These are phyloP conservation scores for Cystofilobasidium bisporidii DNA, from an alignment of 768 basidiomycete genomes.

Conservation along the genomic window DNA sequence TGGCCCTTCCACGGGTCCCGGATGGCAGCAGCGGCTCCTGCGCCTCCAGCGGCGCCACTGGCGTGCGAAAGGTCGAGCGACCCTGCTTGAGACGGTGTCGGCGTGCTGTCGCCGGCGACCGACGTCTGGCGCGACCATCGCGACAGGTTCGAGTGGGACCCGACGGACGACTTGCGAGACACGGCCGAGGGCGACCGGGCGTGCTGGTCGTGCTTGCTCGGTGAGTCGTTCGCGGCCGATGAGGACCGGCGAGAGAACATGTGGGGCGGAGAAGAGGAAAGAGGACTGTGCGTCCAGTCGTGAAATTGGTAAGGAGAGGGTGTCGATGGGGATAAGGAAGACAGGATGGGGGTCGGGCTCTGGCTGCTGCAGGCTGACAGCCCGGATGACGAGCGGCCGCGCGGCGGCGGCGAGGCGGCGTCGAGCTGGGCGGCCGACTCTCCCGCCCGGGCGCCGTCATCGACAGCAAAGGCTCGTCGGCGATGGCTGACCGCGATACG, in stretches of 20 bases:
- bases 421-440: too few species aligned
- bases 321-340: too few species aligned
- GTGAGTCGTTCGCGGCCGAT: background rate
- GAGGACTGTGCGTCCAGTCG: background rate
- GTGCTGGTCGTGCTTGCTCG: background rate
- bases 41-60: background rate
- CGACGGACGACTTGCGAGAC: conserved; percentile 9
- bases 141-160: conserved; percentile 1
- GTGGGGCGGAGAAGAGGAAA: background rate
- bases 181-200: background rate
- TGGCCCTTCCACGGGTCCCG: conserved; percentile 16
- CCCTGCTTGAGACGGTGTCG: background rate
- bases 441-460: too few species aligned
- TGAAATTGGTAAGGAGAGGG: background rate
- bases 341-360: background rate
- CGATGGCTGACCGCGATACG: too few species aligned
- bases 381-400: too few species aligned
- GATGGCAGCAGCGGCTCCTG: too few species aligned
- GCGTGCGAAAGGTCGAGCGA: background rate
- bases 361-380: too few species aligned
- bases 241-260: conserved; percentile 12
- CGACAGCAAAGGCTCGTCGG: too few species aligned
- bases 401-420: too few species aligned
- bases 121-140: conserved; percentile 12
- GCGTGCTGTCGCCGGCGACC: background rate